Evolutionary conservation across 345 rosid genomes (phyloP).

Genomic region (Citrus hindsii): DNA sequence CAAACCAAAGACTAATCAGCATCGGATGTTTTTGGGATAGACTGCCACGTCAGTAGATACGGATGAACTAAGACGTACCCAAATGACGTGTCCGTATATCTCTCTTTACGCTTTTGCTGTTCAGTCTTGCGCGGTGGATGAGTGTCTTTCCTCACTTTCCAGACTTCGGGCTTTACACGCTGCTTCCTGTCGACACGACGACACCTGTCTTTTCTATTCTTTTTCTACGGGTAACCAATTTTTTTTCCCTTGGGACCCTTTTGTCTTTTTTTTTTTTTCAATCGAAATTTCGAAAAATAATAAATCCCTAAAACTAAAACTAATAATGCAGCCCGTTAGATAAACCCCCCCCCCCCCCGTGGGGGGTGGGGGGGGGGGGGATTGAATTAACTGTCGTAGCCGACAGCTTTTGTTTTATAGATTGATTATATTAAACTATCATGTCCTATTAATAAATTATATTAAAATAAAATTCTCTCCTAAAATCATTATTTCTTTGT

Average conservation of each 20-base stretch:
- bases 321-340: no score
- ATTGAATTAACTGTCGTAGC: no score
- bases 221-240: no score
- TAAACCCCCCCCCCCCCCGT: accelerated
- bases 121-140: background rate
- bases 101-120: background rate
- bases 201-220: background rate
- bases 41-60: slow-evolving; percentile 7
- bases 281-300: no score
- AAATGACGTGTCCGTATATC: slow-evolving; percentile 8
- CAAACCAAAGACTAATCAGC: background rate
- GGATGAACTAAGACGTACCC: background rate
- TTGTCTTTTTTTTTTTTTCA: no score
- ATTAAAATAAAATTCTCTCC: no score
- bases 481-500: no score
- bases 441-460: no score
- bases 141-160: background rate
- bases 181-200: background rate
- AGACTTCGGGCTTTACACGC: background rate
- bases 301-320: no score
- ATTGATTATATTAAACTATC: no score
- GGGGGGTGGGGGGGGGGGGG: no score
- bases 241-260: background rate
- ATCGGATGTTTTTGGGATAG: background rate
- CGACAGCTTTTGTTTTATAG: no score